Conservation (phyloP, 257 asterid species). For the Solanum rostratum region DNA sequence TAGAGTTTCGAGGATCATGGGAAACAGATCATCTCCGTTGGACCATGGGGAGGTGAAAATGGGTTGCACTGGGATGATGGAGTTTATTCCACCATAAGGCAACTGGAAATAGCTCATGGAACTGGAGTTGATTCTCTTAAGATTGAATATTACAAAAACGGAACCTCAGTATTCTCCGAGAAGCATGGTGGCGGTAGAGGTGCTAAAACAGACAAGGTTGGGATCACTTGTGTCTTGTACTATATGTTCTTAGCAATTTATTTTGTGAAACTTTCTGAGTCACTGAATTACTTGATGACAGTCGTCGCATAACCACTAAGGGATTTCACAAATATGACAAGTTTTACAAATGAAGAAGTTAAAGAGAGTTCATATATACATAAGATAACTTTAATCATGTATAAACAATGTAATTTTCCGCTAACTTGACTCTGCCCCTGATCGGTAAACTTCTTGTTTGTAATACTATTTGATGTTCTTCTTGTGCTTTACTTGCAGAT, state of each 20-base stretch:
- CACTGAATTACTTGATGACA: background rate
- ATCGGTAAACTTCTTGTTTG: background rate
- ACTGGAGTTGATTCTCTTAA: conserved; percentile 47
- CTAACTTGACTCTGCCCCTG: background rate
- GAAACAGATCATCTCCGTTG: conserved; percentile 27
- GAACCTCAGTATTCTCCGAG: conserved; percentile 53
- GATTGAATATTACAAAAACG: conserved; percentile 54
- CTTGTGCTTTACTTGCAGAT: conserved; percentile 23
- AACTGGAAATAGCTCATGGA: conserved; percentile 59
- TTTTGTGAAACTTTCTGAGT: background rate
- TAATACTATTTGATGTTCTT: background rate
- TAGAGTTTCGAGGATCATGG: conserved; percentile 30
- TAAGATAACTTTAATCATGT: background rate
- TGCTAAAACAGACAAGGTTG: conserved; percentile 36
- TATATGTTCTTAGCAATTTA: background rate
- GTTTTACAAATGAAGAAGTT: background rate
- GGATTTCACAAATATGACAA: background rate
- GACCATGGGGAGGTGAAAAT: conserved; percentile 84
- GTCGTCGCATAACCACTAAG: background rate
- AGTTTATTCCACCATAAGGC: conserved; percentile 36
- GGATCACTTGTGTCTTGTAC: background rate
- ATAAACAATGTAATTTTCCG: background rate
- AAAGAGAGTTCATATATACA: background rate
- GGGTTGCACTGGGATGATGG: conserved; percentile 83
- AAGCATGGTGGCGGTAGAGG: conserved; percentile 78